Evolutionary conservation across 164 flowering plant genomes (phyloP).

Genomic region (Magnolia changhungtana): DNA sequence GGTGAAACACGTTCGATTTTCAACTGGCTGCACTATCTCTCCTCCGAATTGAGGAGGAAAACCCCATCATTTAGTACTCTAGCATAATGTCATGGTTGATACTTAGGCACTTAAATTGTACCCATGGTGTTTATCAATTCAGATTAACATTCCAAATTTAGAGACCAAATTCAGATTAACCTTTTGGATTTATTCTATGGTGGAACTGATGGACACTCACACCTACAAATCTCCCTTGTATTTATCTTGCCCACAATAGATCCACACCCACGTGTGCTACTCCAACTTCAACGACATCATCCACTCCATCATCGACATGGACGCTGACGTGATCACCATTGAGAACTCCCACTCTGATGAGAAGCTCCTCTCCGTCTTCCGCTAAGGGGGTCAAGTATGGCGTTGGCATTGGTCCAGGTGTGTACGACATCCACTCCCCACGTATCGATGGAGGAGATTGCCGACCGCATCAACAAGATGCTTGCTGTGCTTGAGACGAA

Average conservation of each 20-base stretch:
- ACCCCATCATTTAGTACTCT: too few species aligned
- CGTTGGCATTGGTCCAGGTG: constrained; percentile 97
- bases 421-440: constrained; percentile 95
- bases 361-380: constrained; percentile 95
- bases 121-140: too few species aligned
- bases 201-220: too few species aligned
- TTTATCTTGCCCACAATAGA: constrained; percentile 25
- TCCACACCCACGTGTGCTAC: constrained; percentile 90
- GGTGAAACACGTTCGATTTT: too few species aligned
- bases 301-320: constrained; percentile 81
- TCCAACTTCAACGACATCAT: constrained; percentile 77
- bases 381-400: constrained; percentile 91
- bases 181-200: too few species aligned
- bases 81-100: too few species aligned
- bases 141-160: too few species aligned
- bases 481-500: constrained; percentile 88
- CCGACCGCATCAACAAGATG: constrained; percentile 89
- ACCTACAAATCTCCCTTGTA: neutral
- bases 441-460: constrained; percentile 85
- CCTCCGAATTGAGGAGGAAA: too few species aligned
- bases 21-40: too few species aligned
- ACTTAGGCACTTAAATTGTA: too few species aligned
- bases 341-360: constrained; percentile 96
- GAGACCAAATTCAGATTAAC: too few species aligned
- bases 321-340: constrained; percentile 88